Conservation (phyloP, 2,329 filamentous ascomycete species). For the Sclerotinia sclerotiorum region DNA sequence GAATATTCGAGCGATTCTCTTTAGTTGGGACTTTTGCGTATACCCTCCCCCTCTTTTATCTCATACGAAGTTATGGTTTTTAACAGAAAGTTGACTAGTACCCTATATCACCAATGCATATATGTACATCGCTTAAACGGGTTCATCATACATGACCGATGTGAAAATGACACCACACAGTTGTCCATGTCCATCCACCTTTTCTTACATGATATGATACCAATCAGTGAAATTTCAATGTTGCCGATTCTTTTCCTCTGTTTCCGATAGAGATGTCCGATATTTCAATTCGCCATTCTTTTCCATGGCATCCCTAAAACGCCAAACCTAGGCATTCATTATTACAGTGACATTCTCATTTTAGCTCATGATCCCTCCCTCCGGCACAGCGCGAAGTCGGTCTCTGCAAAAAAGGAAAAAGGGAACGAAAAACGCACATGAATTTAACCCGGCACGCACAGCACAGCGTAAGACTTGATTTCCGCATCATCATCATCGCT, state of each 20-base stretch:
- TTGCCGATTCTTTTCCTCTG: background rate
- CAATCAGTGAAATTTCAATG: background rate
- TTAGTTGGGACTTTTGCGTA: slow-evolving; percentile 18
- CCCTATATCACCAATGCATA: slow-evolving; percentile 5
- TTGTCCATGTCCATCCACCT: background rate
- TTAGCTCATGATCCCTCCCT: background rate
- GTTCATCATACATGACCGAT: background rate
- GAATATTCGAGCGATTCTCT: slow-evolving; percentile 19
- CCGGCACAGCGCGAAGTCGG: background rate
- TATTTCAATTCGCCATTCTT: background rate
- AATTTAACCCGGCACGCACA: background rate
- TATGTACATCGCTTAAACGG: background rate
- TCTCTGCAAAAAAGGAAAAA: background rate
- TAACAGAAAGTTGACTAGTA: slow-evolving; percentile 6
- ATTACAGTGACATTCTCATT: no score
- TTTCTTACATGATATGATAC: background rate
- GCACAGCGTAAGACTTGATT: background rate
- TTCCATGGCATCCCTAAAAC: background rate
- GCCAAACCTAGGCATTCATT: background rate
- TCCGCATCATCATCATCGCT: slow-evolving; percentile 7
- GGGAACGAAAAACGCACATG: background rate
- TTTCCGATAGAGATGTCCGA: background rate
- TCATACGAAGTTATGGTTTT: slow-evolving; percentile 6
- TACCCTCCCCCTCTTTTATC: slow-evolving; percentile 18
- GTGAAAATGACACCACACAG: background rate